These are phyloP conservation scores for Diaporthe citrichinensis DNA, from an alignment of 2,329 filamentous ascomycete genomes.

Conservation along the genomic window DNA sequence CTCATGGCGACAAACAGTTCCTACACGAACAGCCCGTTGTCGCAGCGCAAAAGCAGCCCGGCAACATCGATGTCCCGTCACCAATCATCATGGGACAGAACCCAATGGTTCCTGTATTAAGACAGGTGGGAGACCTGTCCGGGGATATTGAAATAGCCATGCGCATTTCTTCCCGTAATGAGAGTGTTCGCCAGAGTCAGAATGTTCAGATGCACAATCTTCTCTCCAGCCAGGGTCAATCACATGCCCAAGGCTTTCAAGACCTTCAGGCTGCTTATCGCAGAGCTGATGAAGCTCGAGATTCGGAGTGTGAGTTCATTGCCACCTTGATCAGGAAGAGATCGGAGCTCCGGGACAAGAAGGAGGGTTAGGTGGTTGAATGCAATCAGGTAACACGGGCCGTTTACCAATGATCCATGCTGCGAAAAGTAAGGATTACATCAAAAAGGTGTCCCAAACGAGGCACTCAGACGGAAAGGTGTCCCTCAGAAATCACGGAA, in stretches of 20 bases:
- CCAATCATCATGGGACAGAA: too few species aligned
- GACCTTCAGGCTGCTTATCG: not conserved
- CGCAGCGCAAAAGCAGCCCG: too few species aligned
- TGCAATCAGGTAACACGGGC: not conserved
- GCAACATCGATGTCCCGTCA: too few species aligned
- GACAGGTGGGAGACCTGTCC: not conserved
- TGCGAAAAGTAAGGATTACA: not conserved
- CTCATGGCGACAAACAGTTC: too few species aligned
- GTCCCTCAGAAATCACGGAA: not conserved
- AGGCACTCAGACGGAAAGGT: not conserved
- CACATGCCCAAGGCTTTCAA: not conserved
- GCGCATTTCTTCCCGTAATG: not conserved
- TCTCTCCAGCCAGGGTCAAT: not conserved
- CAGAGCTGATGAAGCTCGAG: not conserved
- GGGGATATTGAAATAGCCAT: not conserved
- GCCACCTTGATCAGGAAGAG: not conserved
- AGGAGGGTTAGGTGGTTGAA: not conserved
- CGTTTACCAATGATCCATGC: not conserved
- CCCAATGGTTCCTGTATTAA: not conserved
- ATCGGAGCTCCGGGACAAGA: not conserved
- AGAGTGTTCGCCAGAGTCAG: not conserved
- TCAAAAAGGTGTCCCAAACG: not conserved
- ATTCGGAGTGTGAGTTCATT: not conserved
- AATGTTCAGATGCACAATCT: too few species aligned
- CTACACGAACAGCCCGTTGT: too few species aligned